Percentiles rank a stretch among this genome's conserved stretches.
Conservation (phyloP, 106 monocot species). For the Xerophyta viscosa region DNA sequence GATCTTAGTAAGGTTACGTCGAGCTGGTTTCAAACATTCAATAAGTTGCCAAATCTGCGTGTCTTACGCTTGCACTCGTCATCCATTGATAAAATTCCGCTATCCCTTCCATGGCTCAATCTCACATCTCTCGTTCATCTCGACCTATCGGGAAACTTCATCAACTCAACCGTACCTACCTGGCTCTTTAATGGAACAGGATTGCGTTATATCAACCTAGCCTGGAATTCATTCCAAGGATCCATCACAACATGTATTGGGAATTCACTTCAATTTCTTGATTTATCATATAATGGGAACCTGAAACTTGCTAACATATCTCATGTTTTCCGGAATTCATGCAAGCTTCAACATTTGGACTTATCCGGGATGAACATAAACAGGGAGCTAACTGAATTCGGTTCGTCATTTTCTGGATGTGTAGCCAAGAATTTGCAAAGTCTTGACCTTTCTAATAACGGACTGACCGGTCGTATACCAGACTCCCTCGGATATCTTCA, state of each 20-base stretch:
- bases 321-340: neutral
- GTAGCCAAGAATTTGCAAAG: neutral
- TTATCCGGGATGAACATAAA: neutral
- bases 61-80: neutral
- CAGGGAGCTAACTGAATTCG: neutral
- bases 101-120: constrained; percentile 9
- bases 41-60: constrained; percentile 3
- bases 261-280: neutral
- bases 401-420: neutral
- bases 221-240: neutral
- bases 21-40: constrained; percentile 10
- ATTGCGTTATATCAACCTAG: constrained; percentile 2
- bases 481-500: neutral
- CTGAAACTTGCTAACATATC: neutral
- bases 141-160: constrained; percentile 11
- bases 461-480: neutral
- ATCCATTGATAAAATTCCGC: constrained; percentile 1
- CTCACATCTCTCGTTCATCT: constrained; percentile 12
- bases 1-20: neutral
- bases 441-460: neutral
- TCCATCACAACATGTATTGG: neutral
- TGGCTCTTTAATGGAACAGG: constrained; percentile 13
- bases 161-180: neutral
- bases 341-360: neutral
- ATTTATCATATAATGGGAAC: neutral